These are phyloP conservation scores for Xylaria intraflava DNA, from an alignment of 495 filamentous ascomycete genomes.

Conservation along the genomic window DNA sequence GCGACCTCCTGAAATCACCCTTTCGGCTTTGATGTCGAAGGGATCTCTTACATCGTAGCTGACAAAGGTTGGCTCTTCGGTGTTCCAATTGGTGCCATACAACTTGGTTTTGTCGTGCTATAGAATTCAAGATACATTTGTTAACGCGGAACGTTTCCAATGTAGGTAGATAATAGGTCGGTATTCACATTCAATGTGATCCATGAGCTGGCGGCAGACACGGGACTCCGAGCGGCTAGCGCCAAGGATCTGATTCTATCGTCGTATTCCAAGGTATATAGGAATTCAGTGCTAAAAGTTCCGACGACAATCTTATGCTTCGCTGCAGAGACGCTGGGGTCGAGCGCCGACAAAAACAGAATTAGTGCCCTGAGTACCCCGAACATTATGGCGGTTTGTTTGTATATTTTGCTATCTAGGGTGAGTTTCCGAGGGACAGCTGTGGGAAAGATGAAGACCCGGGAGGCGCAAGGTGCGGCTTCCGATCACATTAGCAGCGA, in stretches of 20 bases:
- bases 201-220: conserved; percentile 26
- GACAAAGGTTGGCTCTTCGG: conserved; percentile 20
- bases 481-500: too few relatives aligned
- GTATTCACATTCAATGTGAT: conserved; percentile 29
- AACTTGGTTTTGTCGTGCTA: conserved; percentile 33
- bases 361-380: not conserved
- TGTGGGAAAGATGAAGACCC: too few relatives aligned
- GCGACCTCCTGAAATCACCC: conserved; percentile 57
- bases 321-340: conserved; percentile 7
- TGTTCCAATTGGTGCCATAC: conserved; percentile 26
- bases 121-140: not conserved
- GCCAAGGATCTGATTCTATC: conserved; percentile 20
- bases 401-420: not conserved
- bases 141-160: not conserved
- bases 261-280: conserved; percentile 29
- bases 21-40: conserved; percentile 53
- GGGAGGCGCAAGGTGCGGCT: too few relatives aligned
- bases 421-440: too few relatives aligned
- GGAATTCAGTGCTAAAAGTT: conserved; percentile 22
- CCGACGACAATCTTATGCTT: conserved; percentile 21
- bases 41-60: conserved; percentile 47
- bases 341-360: not conserved
- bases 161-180: not conserved
- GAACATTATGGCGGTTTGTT: not conserved
- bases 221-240: conserved; percentile 14